These are phyloP conservation scores for Hanseniaspora guilliermondii DNA, from an alignment of 805 yeast species.

Conservation along the genomic window DNA sequence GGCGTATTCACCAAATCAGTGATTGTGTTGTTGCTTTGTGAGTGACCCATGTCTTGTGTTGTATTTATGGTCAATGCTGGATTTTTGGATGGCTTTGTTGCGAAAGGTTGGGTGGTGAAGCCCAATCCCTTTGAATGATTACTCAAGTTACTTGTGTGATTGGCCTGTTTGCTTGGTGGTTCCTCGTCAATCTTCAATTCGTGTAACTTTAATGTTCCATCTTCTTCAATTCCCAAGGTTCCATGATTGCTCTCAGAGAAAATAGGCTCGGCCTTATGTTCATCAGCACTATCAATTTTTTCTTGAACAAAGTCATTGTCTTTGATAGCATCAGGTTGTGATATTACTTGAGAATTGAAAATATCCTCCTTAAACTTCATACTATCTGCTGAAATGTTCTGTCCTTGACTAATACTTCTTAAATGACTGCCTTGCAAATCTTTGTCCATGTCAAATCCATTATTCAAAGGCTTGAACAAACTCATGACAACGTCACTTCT, in stretches of 20 bases:
- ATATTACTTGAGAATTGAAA: background rate
- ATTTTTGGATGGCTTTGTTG: background rate
- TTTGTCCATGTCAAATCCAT: conserved; percentile 16
- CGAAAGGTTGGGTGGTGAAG: background rate
- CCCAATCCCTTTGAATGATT: background rate
- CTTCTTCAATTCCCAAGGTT: conserved; percentile 4
- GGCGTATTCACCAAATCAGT: conserved; percentile 12
- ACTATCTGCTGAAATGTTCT: background rate
- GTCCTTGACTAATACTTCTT: conserved; percentile 9
- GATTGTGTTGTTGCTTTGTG: conserved; percentile 5
- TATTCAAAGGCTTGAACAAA: conserved; percentile 41
- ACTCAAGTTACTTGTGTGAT: background rate
- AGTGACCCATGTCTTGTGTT: background rate
- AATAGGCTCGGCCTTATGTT: conserved; percentile 9
- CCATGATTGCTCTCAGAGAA: conserved; percentile 18
- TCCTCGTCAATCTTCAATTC: background rate
- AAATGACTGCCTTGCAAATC: background rate
- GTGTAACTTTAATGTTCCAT: background rate
- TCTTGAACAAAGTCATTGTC: background rate
- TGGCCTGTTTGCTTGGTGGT: background rate
- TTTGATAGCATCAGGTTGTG: background rate
- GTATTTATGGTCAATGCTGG: background rate
- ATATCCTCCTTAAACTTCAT: background rate
- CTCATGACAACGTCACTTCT: conserved; percentile 53
- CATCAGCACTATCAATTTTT: background rate